Evolutionary conservation across 768 basidiomycete genomes (phyloP), one percentile per base, ranked within the genome.

Genomic region (Grammothele lineata): DNA sequence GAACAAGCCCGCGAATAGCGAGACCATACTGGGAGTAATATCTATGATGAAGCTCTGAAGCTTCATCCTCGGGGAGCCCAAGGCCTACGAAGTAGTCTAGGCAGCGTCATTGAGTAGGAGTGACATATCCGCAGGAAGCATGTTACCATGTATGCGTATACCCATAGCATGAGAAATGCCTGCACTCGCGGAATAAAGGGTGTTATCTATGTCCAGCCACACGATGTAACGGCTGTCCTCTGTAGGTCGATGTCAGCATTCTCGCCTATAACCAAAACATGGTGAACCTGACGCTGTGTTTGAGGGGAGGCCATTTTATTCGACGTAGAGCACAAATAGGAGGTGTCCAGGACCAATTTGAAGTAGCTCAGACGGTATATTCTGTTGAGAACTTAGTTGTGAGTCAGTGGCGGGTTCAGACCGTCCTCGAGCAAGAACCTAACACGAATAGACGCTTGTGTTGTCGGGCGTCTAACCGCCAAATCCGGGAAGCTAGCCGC

Each of bases 201-300:
- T 91, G 57, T 93, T 92, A 65, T 92, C 91, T 48, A 92, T 88
- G 60, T 92, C 90, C 50, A 92, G 80, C 78, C 83, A 92, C 41
- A 89, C 72, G 40, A 90, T 66, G 51, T 65, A 65, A 12, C 81
- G 78, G 32, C 77, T 73, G 70, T 87, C 85, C 63, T 51, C 46
- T 40, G 43, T 21, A 17, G 14, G 25, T 24, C 10, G 15, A n/a
- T 1, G 12, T 34, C 32, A 35, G 21, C 32, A 18, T 22, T n/a
- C n/a, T n/a, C n/a, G n/a, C n/a, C n/a, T n/a, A n/a, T n/a, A n/a
- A n/a, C n/a, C n/a, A n/a, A n/a, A n/a, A n/a, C n/a, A n/a, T n/a
- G n/a, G n/a, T n/a, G n/a, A 22, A 4, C 26, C 42, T 32, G 11
- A 18, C 42, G 18, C 25, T 23, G 19, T 35, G 19, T 24, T 24